phyloP scores from a whole-genome alignment of 2,329 filamentous ascomycete genomes.

The Botrytis hyacinthi region DNA sequence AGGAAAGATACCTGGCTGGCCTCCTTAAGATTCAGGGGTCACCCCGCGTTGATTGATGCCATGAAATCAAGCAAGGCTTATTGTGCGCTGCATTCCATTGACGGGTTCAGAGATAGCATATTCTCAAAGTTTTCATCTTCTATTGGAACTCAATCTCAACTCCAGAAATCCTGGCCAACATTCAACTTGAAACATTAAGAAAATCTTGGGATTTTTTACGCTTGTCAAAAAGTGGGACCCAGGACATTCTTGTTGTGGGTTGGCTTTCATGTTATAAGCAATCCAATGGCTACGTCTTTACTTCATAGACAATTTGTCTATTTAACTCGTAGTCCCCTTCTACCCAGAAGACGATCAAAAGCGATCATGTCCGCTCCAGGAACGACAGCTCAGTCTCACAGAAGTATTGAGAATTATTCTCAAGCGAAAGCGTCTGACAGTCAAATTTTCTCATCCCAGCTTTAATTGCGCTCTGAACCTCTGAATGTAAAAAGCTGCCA shows the following conservation, averaged over 20 bases:
- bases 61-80: neutral
- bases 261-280: neutral
- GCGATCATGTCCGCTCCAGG: no score
- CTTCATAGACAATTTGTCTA: neutral
- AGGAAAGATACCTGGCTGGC: neutral
- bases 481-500: neutral
- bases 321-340: fast-evolving
- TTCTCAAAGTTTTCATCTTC: fast-evolving
- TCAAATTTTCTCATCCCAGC: neutral
- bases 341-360: no score
- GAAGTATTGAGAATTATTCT: no score
- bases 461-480: neutral
- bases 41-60: no score
- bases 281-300: neutral
- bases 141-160: fast-evolving
- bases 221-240: neutral
- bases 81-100: neutral
- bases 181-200: neutral
- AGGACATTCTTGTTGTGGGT: neutral
- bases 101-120: fast-evolving
- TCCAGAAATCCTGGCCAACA: neutral
- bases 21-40: neutral
- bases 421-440: neutral
- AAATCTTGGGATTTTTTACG: neutral
- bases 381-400: neutral